Conservation (phyloP, 176 grass and related monocot species). For the Aegilops sharonensis region DNA sequence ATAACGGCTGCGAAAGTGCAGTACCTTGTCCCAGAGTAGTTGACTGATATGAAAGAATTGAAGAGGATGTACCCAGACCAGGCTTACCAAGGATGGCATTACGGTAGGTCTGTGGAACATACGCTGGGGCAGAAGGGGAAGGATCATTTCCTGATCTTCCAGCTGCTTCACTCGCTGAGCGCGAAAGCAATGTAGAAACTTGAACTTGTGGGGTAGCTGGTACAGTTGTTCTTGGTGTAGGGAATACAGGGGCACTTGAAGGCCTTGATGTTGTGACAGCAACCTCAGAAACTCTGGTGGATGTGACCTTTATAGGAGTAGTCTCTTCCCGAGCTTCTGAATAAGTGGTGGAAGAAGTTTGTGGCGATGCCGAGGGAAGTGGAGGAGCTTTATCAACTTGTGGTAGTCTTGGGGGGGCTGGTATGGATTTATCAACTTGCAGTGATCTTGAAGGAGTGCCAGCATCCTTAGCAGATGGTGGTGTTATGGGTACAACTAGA, state of each 20-base stretch:
- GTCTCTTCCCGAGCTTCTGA: slow-evolving; percentile 44
- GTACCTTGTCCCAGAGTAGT: slow-evolving; percentile 38
- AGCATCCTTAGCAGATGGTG: slow-evolving; percentile 35
- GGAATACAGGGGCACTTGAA: slow-evolving; percentile 73
- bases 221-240: slow-evolving; percentile 47
- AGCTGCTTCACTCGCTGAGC: slow-evolving; percentile 63
- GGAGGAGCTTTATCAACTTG: slow-evolving; percentile 39
- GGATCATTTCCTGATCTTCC: slow-evolving; percentile 46
- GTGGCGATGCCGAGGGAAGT: slow-evolving; percentile 28
- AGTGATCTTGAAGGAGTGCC: slow-evolving; percentile 30
- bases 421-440: slow-evolving; percentile 36
- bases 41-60: slow-evolving; percentile 24
- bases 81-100: slow-evolving; percentile 63
- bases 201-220: slow-evolving; percentile 43
- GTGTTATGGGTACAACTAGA: not conserved
- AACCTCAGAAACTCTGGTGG: slow-evolving; percentile 33
- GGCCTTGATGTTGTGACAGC: slow-evolving; percentile 56
- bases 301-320: slow-evolving; percentile 21
- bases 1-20: slow-evolving; percentile 31
- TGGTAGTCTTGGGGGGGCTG: slow-evolving; percentile 28
- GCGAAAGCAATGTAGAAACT: slow-evolving; percentile 48
- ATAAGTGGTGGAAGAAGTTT: slow-evolving; percentile 13
- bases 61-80: slow-evolving; percentile 19
- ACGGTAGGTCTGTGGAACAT: slow-evolving; percentile 63
- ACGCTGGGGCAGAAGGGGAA: slow-evolving; percentile 52